These are phyloP conservation scores for Leccinum disarticulatum DNA, from an alignment of 768 basidiomycete species.

Conservation along the genomic window DNA sequence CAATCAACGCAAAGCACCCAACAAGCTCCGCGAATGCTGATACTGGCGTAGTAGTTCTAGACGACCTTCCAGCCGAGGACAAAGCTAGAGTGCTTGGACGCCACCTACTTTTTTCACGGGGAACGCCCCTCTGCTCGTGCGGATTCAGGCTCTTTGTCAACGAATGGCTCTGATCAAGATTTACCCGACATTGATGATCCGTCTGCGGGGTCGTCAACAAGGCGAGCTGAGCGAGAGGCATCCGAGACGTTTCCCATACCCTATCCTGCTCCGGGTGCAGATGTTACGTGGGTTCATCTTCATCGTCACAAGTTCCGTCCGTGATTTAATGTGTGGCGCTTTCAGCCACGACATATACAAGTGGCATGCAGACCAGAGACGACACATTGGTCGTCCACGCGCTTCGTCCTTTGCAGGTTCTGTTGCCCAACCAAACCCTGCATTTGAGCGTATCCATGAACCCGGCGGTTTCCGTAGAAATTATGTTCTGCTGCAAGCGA, in stretches of 20 bases:
- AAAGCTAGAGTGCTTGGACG: slow-evolving; percentile 78
- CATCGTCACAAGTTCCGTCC: slow-evolving; percentile 12
- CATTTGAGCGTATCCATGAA: slow-evolving; percentile 90
- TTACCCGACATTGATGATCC: slow-evolving; percentile 16
- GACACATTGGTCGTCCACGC: slow-evolving; percentile 59
- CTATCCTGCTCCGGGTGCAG: slow-evolving; percentile 83
- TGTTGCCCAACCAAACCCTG: slow-evolving; percentile 59
- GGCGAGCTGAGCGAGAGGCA: slow-evolving; percentile 40
- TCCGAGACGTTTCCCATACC: slow-evolving; percentile 83
- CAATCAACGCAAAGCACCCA: slow-evolving; percentile 39
- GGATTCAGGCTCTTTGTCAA: slow-evolving; percentile 21
- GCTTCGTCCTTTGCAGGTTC: slow-evolving; percentile 69
- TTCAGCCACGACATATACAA: slow-evolving; percentile 91
- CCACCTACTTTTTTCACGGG: slow-evolving; percentile 74
- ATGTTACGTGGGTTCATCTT: slow-evolving; percentile 78
- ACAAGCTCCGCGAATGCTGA: slow-evolving; percentile 30
- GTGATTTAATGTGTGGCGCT: slow-evolving; percentile 10
- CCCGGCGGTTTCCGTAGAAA: slow-evolving; percentile 94
- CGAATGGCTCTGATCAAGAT: slow-evolving; percentile 26
- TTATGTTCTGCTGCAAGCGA: slow-evolving; percentile 73
- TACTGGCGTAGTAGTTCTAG: slow-evolving; percentile 41
- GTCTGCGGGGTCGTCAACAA: slow-evolving; percentile 24
- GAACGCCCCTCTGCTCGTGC: slow-evolving; percentile 42
- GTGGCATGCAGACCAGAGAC: slow-evolving; percentile 79
- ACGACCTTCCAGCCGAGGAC: slow-evolving; percentile 74